These are phyloP conservation scores for Gorgonomyces haynaldii DNA, from an alignment of 192 early-diverging fungal species.

Conservation along the genomic window DNA sequence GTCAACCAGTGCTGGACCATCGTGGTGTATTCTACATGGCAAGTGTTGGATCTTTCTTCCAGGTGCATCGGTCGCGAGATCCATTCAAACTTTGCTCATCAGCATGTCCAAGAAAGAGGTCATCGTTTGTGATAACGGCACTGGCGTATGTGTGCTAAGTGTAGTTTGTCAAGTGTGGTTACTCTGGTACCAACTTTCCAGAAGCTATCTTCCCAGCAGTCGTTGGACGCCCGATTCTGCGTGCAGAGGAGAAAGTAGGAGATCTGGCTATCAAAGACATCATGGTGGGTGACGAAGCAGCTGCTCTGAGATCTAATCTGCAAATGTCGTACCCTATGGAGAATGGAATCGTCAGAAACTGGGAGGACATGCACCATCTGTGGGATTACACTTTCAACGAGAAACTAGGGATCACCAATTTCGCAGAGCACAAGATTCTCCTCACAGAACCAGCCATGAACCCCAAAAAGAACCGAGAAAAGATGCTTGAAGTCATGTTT, in stretches of 20 bases:
- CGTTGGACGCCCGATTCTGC: slow-evolving; percentile 95
- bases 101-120: slow-evolving; percentile 27
- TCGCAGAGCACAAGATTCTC: slow-evolving; percentile 79
- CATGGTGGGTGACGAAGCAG: slow-evolving; percentile 97
- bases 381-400: slow-evolving; percentile 98
- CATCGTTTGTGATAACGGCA: slow-evolving; percentile 49
- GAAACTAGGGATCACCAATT: slow-evolving; percentile 75
- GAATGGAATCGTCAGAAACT: slow-evolving; percentile 94
- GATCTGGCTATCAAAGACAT: slow-evolving; percentile 82
- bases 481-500: slow-evolving; percentile 94
- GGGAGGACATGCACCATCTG: slow-evolving; percentile 88
- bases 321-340: slow-evolving; percentile 98
- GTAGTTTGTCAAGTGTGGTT: slow-evolving; percentile 96
- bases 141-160: slow-evolving; percentile 25
- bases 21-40: too few species aligned
- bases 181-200: slow-evolving; percentile 91
- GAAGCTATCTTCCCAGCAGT: slow-evolving; percentile 91
- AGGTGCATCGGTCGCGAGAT: too few species aligned
- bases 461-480: slow-evolving; percentile 79
- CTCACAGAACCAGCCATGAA: slow-evolving; percentile 96
- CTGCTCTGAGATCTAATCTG: slow-evolving; percentile 69
- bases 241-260: slow-evolving; percentile 79
- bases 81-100: too few species aligned
- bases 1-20: too few species aligned
- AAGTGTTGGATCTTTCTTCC: too few species aligned